Conservation (phyloP, 345 rosid genomes). For the Punica granatum region DNA sequence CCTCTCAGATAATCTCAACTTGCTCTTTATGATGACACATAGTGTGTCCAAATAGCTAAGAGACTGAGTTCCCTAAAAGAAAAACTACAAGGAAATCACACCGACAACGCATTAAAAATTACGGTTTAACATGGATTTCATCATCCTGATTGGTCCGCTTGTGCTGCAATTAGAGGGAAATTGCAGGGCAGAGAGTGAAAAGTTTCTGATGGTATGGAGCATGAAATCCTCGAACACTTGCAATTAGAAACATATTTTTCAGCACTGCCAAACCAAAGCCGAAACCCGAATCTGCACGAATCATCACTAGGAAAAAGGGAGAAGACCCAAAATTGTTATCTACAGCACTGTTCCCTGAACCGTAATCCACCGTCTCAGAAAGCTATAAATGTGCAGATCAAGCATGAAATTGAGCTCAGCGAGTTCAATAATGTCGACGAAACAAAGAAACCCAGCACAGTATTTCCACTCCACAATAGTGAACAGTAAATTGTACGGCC, state of each 20-base stretch:
- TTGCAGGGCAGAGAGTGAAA: neutral
- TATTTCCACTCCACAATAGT: neutral
- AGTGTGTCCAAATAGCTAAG: neutral
- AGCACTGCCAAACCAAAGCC: neutral
- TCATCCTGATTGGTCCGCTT: neutral
- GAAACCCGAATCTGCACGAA: neutral
- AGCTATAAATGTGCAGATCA: slow-evolving; percentile 6
- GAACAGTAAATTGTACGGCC: neutral
- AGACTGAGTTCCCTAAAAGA: neutral
- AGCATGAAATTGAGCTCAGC: slow-evolving; percentile 5
- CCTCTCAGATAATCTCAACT: neutral
- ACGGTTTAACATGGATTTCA: neutral
- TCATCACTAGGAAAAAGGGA: neutral
- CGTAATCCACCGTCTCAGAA: neutral
- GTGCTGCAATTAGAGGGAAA: neutral
- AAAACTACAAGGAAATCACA: neutral
- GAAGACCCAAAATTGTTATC: neutral
- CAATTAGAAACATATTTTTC: neutral
- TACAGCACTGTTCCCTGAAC: neutral
- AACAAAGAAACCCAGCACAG: neutral
- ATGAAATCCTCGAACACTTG: neutral
- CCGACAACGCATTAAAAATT: neutral
- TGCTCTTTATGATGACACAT: neutral
- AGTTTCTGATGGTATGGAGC: neutral
- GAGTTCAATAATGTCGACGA: neutral